Evolutionary conservation across 345 rosid genomes (phyloP).

Genomic region (Mangifera indica): DNA sequence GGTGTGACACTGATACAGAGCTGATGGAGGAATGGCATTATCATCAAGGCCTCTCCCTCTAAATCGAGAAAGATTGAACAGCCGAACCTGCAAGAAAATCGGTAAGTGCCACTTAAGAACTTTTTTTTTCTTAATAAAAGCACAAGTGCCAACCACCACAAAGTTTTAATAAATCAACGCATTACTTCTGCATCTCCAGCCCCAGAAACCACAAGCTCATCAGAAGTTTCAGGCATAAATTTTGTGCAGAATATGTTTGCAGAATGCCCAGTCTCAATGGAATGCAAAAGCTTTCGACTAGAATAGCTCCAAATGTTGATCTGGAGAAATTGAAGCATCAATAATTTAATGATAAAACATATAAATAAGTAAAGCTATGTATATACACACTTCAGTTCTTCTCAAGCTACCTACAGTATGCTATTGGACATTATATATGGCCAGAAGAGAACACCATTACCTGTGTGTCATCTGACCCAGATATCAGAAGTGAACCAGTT

Average conservation of each 20-base stretch:
- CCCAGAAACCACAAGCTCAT: conserved; percentile 86
- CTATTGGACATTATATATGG: background rate
- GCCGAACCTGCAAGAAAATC: conserved; percentile 56
- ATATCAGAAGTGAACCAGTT: conserved; percentile 75
- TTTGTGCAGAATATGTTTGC: conserved; percentile 92
- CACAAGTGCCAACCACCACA: background rate
- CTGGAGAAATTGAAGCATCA: conserved; percentile 32
- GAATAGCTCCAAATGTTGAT: conserved; percentile 82
- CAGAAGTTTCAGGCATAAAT: conserved; percentile 93
- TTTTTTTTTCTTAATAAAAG: background rate
- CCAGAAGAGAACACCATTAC: conserved; percentile 34
- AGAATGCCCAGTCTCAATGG: conserved; percentile 84
- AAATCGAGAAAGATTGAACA: conserved; percentile 67
- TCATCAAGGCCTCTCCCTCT: conserved; percentile 57
- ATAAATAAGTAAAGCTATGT: background rate
- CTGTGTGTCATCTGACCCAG: conserved; percentile 93
- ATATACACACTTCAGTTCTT: background rate
- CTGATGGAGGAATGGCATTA: conserved; percentile 65
- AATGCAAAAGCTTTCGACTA: conserved; percentile 72
- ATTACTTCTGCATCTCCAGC: conserved; percentile 97
- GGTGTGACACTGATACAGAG: conserved; percentile 78
- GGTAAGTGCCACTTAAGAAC: conserved; percentile 15
- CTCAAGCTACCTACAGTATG: background rate
- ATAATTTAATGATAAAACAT: background rate
- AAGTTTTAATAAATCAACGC: conserved; percentile 12